A percentile compares a stretch with the other conserved stretches of the same genome.
Conservation (phyloP, 768 basidiomycete species). For the Tricholoma sp. region DNA sequence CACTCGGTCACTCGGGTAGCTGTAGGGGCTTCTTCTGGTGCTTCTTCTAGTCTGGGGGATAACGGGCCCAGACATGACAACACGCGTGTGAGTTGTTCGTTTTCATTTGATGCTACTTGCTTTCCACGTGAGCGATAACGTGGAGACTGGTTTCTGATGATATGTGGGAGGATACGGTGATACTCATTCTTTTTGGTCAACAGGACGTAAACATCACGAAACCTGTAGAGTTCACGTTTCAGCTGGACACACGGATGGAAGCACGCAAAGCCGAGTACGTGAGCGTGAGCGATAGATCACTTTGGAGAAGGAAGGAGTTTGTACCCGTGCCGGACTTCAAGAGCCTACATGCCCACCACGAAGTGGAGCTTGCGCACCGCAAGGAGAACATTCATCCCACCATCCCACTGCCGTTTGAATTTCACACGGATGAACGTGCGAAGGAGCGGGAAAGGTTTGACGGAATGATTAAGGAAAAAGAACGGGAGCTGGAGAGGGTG, state of each 20-base stretch:
- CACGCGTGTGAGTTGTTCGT: constrained; percentile 9
- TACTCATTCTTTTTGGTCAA: constrained; percentile 3
- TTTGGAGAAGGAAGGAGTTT: constrained; percentile 11
- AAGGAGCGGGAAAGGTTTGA: constrained; percentile 65
- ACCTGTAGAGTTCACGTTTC: constrained; percentile 50
- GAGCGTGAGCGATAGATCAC: constrained; percentile 27
- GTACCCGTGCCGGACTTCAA: constrained; percentile 44
- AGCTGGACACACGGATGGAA: constrained; percentile 43
- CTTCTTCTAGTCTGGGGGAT: background rate
- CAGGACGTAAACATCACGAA: constrained; percentile 31
- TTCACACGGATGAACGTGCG: constrained; percentile 53
- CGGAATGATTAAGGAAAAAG: constrained; percentile 48
- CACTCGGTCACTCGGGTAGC: constrained; percentile 1
- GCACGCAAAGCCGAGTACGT: constrained; percentile 37
- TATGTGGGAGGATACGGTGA: constrained; percentile 5
- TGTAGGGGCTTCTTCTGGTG: constrained; percentile 2
- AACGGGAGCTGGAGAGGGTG: constrained; percentile 43
- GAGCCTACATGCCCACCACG: constrained; percentile 46
- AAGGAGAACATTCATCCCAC: constrained; percentile 45
- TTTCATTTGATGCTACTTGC: background rate
- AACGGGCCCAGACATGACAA: constrained; percentile 2
- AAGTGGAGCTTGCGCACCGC: constrained; percentile 35
- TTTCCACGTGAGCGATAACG: constrained; percentile 8
- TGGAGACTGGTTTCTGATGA: background rate
- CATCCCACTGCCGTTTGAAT: constrained; percentile 40